Percentiles rank a stretch among this genome's conserved stretches.
phyloP scores from a whole-genome alignment of 371 early-diverging fungal genomes.

The Chytridiales sp. region DNA sequence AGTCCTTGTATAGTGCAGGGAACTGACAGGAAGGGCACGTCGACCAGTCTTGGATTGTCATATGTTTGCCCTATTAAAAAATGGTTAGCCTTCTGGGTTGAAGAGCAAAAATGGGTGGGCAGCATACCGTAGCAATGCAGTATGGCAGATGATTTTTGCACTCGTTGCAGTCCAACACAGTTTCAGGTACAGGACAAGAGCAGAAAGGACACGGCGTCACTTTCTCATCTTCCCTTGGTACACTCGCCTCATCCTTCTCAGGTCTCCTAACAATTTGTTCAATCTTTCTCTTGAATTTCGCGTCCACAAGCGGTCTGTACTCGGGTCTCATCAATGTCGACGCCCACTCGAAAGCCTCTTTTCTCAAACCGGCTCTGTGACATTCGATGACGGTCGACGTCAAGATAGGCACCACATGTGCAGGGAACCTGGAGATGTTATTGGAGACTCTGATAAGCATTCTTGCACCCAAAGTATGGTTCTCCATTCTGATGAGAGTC shows the following conservation, averaged over 20 bases:
- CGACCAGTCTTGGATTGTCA: conserved; percentile 48
- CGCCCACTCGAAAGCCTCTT: conserved; percentile 50
- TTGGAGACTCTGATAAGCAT: conserved; percentile 53
- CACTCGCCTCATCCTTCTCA: conserved; percentile 41
- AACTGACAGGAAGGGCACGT: conserved; percentile 50
- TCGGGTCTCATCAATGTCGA: conserved; percentile 57
- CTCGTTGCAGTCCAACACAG: conserved; percentile 47
- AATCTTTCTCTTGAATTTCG: conserved; percentile 54
- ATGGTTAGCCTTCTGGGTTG: conserved; percentile 1
- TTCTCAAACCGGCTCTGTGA: conserved; percentile 45
- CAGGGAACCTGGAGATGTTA: conserved; percentile 50
- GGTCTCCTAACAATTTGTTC: conserved; percentile 58
- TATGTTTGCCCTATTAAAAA: conserved; percentile 48
- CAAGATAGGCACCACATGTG: conserved; percentile 52
- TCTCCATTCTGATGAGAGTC: conserved; percentile 45
- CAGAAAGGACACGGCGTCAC: conserved; percentile 53
- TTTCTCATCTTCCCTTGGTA: conserved; percentile 36
- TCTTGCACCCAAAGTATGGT: conserved; percentile 47
- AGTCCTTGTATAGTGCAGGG: conserved; percentile 42
- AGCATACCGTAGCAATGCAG: conserved; percentile 53
- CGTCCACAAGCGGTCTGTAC: conserved; percentile 46
- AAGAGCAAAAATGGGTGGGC: not conserved
- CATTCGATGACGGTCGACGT: conserved; percentile 62
- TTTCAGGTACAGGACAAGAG: conserved; percentile 35
- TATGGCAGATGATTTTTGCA: conserved; percentile 56